Percentiles rank a stretch among this genome's conserved stretches.
These are phyloP conservation scores for Xylaria sp. DNA, from an alignment of 2,329 filamentous ascomycete genomes.

Conservation along the genomic window DNA sequence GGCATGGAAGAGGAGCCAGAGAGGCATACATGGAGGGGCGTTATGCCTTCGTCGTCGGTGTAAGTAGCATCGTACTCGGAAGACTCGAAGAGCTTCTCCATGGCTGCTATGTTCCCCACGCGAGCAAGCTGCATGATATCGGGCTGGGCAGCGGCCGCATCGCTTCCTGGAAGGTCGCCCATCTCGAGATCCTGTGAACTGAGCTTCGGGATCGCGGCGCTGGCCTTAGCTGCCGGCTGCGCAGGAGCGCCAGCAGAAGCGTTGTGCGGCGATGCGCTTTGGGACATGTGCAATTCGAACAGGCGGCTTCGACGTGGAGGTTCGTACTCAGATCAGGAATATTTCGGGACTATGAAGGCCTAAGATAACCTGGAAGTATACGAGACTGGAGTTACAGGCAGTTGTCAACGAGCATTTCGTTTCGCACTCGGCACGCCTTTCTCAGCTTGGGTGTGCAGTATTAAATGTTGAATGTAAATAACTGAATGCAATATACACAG, in stretches of 20 bases:
- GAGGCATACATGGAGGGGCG: constrained; percentile 82
- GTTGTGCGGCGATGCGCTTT: constrained; percentile 52
- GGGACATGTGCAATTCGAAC: constrained; percentile 53
- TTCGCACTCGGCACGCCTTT: constrained; percentile 4
- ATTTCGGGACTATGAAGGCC: neutral
- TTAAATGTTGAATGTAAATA: constrained; percentile 4
- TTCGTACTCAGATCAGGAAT: neutral
- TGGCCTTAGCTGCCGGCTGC: constrained; percentile 66
- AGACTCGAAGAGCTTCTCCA: constrained; percentile 89
- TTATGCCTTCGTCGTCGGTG: constrained; percentile 91
- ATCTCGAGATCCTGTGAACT: constrained; percentile 67
- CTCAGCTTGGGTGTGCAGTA: constrained; percentile 1
- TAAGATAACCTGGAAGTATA: neutral
- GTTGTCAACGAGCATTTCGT: constrained; percentile 32
- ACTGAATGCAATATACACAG: constrained; percentile 26
- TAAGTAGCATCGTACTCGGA: constrained; percentile 85
- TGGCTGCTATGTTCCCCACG: constrained; percentile 83
- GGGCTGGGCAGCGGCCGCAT: constrained; percentile 62
- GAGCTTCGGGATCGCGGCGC: constrained; percentile 65
- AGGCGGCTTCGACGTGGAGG: constrained; percentile 1
- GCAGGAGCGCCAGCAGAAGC: constrained; percentile 57
- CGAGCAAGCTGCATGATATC: constrained; percentile 97
- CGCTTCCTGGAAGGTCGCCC: constrained; percentile 59
- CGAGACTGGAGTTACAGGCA: constrained; percentile 15
- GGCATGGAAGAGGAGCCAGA: neutral